Conservation (phyloP, 768 basidiomycete genomes). For the Boletellus sp. region DNA sequence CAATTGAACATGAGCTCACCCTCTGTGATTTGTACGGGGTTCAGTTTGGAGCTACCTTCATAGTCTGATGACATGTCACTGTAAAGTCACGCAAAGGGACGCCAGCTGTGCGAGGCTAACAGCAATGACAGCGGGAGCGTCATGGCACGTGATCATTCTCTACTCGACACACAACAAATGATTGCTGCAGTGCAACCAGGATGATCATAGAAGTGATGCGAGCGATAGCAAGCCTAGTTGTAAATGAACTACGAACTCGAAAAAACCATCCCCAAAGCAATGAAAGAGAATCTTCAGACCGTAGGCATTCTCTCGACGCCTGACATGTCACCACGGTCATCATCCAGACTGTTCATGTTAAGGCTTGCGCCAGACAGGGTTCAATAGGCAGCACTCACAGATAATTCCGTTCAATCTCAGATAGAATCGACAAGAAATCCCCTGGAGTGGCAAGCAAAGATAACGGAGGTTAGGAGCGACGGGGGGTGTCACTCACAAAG, state of each 20-base stretch:
- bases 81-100: neutral
- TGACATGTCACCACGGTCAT: constrained; percentile 42
- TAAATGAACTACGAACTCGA: neutral
- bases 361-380: constrained; percentile 5
- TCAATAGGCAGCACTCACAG: constrained; percentile 44
- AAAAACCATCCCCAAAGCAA: neutral
- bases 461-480: too few relatives aligned
- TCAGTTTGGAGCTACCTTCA: constrained; percentile 32
- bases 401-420: constrained; percentile 90
- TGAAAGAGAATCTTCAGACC: constrained; percentile 7
- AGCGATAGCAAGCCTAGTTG: neutral
- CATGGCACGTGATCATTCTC: constrained; percentile 16
- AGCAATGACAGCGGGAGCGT: neutral
- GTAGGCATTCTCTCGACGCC: constrained; percentile 51
- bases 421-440: constrained; percentile 90
- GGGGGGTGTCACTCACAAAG: constrained; percentile 67
- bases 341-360: constrained; percentile 43
- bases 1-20: constrained; percentile 39
- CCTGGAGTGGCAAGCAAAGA: constrained; percentile 41
- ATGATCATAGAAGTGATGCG: constrained; percentile 4
- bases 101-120: neutral
- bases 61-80: constrained; percentile 17
- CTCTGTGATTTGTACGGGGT: constrained; percentile 59
- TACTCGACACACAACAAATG: neutral
- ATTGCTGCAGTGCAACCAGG: neutral